phyloP scores from a whole-genome alignment of 1,139 yeast genomes.

The Magnusiomyces tetraspermus region DNA sequence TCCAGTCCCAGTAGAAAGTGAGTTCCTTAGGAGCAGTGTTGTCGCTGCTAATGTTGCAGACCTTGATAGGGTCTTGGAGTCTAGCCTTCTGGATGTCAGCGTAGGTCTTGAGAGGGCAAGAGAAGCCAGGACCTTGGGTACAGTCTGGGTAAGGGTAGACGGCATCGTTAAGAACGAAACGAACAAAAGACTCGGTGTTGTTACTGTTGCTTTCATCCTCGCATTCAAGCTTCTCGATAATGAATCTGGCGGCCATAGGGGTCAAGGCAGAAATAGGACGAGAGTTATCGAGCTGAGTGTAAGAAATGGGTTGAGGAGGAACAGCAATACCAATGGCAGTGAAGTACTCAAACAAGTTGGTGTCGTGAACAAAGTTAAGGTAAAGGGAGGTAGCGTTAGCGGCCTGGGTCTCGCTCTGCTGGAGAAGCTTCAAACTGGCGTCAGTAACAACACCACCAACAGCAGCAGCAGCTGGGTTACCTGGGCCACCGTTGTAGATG shows the following conservation, averaged over 20 bases:
- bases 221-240: constrained; percentile 44
- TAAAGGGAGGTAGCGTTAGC: constrained; percentile 16
- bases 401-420: constrained; percentile 29
- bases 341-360: constrained; percentile 43
- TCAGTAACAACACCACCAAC: constrained; percentile 45
- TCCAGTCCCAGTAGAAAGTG: constrained; percentile 16
- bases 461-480: constrained; percentile 38
- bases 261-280: constrained; percentile 39
- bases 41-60: constrained; percentile 6
- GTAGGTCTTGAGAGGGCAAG: constrained; percentile 42
- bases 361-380: constrained; percentile 51
- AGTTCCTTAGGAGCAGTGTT: constrained; percentile 7
- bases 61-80: constrained; percentile 2
- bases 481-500: constrained; percentile 48
- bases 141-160: constrained; percentile 49
- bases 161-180: constrained; percentile 51
- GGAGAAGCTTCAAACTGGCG: constrained; percentile 40
- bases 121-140: constrained; percentile 51
- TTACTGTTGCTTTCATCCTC: constrained; percentile 8
- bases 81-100: constrained; percentile 1
- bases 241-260: constrained; percentile 52
- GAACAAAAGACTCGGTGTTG: constrained; percentile 32
- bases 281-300: constrained; percentile 34
- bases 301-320: constrained; percentile 32
- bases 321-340: constrained; percentile 44